Evolutionary conservation across 805 yeast species (phyloP), one percentile per base, ranked within the genome.

Genomic region (Saturnispora ahearnii): DNA sequence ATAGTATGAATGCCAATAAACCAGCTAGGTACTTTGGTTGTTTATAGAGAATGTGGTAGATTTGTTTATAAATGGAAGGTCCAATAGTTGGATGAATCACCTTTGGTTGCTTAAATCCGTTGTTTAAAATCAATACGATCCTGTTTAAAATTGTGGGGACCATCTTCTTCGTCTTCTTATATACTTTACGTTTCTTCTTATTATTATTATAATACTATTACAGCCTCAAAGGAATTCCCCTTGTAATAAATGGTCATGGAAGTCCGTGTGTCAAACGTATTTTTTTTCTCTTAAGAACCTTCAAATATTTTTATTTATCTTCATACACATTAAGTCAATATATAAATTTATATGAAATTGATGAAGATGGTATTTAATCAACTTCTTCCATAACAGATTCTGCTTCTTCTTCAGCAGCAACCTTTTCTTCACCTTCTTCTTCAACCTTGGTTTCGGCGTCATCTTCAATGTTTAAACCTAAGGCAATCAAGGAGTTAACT

Each of bases 371-470:
- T 13, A 37, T 38, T 53, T 86, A 91, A 74, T 91, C 99, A 71
- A 91, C 97, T 78, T 91, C 99, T 81, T 91, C 99, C 99, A 91
- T 93, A 67, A 89, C 96, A 57, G 95, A 83, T 76, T 88, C 96
- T 66, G 82, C 89, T 58, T 74, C 53, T 43, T 46, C 78, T 59
- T 73, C 82, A 32, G 44, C 57, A 32, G 52, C 54, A 72, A 55
- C 75, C 73, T 44, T 46, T 48, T 44, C 52, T 44, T 53, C 59
- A 31, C 57, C 59, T 44, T 57, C 60, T 46, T 61, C 70, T 51
- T 74, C 76, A 40, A 41, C 49, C n/a, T 41, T 46, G 24, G 59
- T 53, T 56, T 70, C 70, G 49, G 68, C 71, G 33, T 82, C 89
- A 65, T 93, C 99, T 44, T 57, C 58, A 66, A 93, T 89, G 84